Conservation (phyloP, 805 yeast genomes). For the Wickerhamomyces mucosus region DNA sequence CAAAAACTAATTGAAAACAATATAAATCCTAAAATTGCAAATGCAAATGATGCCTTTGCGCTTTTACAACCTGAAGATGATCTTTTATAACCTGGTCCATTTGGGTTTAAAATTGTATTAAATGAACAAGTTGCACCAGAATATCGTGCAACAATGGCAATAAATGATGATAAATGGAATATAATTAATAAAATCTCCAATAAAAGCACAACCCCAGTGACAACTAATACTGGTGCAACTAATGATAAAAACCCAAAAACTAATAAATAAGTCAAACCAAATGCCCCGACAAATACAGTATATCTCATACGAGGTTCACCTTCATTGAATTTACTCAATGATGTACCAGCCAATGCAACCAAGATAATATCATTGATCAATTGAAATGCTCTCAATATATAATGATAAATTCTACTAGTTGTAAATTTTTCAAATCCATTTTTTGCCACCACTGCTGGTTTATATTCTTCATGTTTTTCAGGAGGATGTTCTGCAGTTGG, state of each 20-base stretch:
- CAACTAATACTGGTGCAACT: slow-evolving; percentile 12
- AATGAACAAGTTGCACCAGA: slow-evolving; percentile 21
- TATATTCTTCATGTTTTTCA: slow-evolving; percentile 8
- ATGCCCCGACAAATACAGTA: slow-evolving; percentile 21
- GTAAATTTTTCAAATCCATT: slow-evolving; percentile 1
- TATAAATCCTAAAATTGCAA: slow-evolving; percentile 13
- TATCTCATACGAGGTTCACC: slow-evolving; percentile 23
- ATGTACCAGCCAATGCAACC: slow-evolving; percentile 20
- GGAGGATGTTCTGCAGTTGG: slow-evolving; percentile 11
- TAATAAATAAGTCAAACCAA: slow-evolving; percentile 22
- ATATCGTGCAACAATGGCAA: slow-evolving; percentile 23
- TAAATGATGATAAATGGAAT: slow-evolving; percentile 26
- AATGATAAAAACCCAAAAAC: slow-evolving; percentile 13
- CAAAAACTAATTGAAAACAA: slow-evolving; percentile 19
- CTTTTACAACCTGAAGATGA: slow-evolving; percentile 6
- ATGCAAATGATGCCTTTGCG: slow-evolving; percentile 10
- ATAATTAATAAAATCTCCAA: slow-evolving; percentile 20
- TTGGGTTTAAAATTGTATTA: not conserved
- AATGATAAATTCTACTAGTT: slow-evolving; percentile 7
- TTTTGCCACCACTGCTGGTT: not conserved
- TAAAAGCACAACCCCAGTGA: slow-evolving; percentile 19
- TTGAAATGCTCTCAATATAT: slow-evolving; percentile 15
- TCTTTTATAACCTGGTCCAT: not conserved
- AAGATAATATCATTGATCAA: slow-evolving; percentile 20
- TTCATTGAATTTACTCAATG: slow-evolving; percentile 15